These are phyloP conservation scores for Saccharomycopsis phalli DNA, from an alignment of 1,139 yeast genomes.

Conservation along the genomic window DNA sequence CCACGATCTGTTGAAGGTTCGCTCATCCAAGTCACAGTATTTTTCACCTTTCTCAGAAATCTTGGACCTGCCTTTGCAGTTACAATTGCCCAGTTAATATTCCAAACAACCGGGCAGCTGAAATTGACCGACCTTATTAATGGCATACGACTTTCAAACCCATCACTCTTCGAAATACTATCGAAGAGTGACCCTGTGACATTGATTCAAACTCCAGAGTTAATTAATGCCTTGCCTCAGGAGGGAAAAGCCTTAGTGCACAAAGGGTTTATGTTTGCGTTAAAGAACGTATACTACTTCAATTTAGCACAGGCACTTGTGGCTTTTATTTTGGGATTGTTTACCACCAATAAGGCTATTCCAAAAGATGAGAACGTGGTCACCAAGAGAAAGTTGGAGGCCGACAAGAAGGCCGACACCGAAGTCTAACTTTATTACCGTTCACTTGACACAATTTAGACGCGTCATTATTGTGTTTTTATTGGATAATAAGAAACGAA, in stretches of 20 bases:
- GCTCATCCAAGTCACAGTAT: conserved; percentile 38
- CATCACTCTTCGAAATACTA: neutral
- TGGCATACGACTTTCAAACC: neutral
- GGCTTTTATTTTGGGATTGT: neutral
- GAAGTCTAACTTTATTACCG: too few species aligned
- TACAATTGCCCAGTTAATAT: neutral
- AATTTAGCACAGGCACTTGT: neutral
- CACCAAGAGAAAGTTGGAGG: neutral
- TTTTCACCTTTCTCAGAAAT: conserved; percentile 39
- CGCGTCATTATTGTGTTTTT: too few species aligned
- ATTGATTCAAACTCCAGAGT: neutral
- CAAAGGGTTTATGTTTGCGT: neutral
- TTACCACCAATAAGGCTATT: neutral
- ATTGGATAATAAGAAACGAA: too few species aligned
- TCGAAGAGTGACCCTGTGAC: neutral
- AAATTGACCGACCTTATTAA: neutral
- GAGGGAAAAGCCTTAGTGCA: neutral
- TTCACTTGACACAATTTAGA: too few species aligned
- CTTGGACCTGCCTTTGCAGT: conserved; percentile 38
- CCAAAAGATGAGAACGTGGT: neutral
- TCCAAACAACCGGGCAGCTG: neutral
- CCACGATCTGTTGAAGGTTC: conserved; percentile 45
- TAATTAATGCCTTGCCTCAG: neutral
- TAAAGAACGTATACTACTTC: neutral
- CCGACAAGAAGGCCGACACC: neutral